A percentile compares a stretch with the other conserved stretches of the same genome.
phyloP scores from a whole-genome alignment of 169 alveolate species.

The Plasmodium knowlesi region DNA sequence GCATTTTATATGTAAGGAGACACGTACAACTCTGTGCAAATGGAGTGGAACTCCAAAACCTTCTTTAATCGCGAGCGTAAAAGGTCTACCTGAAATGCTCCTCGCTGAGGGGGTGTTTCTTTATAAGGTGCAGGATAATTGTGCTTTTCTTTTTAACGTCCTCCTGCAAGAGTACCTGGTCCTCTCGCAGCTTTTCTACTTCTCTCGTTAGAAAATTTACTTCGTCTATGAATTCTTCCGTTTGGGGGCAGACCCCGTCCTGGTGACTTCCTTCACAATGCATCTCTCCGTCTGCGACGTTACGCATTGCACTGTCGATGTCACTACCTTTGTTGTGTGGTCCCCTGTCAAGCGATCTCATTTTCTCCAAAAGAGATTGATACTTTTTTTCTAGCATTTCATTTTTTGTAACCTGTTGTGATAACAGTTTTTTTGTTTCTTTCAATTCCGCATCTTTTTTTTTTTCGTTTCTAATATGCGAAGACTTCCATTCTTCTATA shows the following conservation, averaged over 20 bases:
- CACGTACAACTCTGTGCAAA: not conserved
- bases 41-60: not conserved
- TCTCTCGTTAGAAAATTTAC: slow-evolving; percentile 10
- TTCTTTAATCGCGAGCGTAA: not conserved
- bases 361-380: slow-evolving; percentile 1
- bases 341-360: not conserved
- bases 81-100: slow-evolving; percentile 21
- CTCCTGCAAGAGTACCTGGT: slow-evolving; percentile 21
- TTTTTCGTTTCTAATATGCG: not conserved
- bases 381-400: slow-evolving; percentile 21
- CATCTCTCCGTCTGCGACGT: not conserved
- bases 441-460: not conserved
- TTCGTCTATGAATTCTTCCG: slow-evolving; percentile 30
- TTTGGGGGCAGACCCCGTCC: not conserved
- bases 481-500: slow-evolving; percentile 11
- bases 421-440: slow-evolving; percentile 41
- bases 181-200: slow-evolving; percentile 28
- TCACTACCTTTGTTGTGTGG: not conserved
- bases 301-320: not conserved
- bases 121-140: slow-evolving; percentile 22
- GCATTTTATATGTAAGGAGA: not conserved
- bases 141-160: slow-evolving; percentile 33
- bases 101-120: slow-evolving; percentile 19
- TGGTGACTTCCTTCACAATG: not conserved
- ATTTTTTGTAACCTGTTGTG: slow-evolving; percentile 14